Percentiles rank a stretch among this genome's conserved stretches.
These are phyloP conservation scores for Lenzites betulinus DNA, from an alignment of 768 basidiomycete genomes.

Conservation along the genomic window DNA sequence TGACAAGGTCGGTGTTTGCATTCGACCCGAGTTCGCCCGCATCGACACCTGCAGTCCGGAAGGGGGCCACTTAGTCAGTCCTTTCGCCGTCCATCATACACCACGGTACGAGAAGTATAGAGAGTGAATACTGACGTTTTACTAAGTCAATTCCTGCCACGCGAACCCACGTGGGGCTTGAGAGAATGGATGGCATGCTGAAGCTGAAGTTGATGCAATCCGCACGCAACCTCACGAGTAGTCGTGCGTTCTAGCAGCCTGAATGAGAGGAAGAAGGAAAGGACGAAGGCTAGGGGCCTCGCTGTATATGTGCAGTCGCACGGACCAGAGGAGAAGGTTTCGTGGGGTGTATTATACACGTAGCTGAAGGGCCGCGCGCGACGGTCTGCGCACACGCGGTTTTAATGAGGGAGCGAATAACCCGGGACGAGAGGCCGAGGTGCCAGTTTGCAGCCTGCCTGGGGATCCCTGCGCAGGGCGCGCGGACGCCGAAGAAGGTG, in stretches of 20 bases:
- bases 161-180: not conserved
- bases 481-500: not conserved
- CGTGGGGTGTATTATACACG: not conserved
- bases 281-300: conserved; percentile 2
- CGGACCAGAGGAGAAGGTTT: conserved; percentile 9
- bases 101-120: too few species aligned
- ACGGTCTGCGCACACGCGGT: conserved; percentile 2
- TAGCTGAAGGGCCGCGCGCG: not conserved
- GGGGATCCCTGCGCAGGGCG: not conserved
- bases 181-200: not conserved
- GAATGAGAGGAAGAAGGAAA: not conserved
- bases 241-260: not conserved
- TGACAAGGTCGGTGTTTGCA: conserved; percentile 34
- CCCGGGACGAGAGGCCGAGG: not conserved
- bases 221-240: too few species aligned
- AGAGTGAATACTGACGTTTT: conserved; percentile 1
- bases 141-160: not conserved
- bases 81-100: too few species aligned
- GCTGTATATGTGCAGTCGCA: conserved; percentile 10
- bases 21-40: conserved; percentile 27
- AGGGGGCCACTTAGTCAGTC: too few species aligned
- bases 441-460: not conserved
- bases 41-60: conserved; percentile 23
- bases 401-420: not conserved
- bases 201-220: too few species aligned